Evolutionary conservation across 202 grass and related monocot species (phyloP), one percentile per base, ranked within the genome.

Genomic region (Schoenoplectus triqueter): DNA sequence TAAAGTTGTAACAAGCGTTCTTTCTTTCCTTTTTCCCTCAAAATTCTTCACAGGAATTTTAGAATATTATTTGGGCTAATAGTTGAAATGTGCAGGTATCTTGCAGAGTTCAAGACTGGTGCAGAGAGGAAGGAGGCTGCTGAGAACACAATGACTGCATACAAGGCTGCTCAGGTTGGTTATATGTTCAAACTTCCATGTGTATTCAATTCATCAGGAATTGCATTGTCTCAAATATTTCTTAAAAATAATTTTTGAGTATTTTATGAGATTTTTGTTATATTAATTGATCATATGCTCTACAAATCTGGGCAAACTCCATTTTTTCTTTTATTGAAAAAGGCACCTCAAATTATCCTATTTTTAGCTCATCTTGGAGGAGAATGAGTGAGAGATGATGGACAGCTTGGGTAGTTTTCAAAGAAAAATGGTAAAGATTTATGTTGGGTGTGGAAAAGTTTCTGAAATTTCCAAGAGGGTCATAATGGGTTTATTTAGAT

Each of bases 81-180:
- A 40, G 39, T 82, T 82, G 69, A 73, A 49, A 40, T n/a, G 17
- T 13, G 39, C 21, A 94, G 92, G 87, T 94, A 94, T 76, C 89
- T 94, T 86, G 92, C 92, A 2, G 92, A 93, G 80, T 93, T 93
- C 55, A 93, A 91, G 87, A 81, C 92, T 81, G 82, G 82, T 1
- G 65, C 77, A 1, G 92, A 93, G 89, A 89, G 92, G 73, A 93
- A 89, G 86, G 91, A 93, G 42, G 79, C 91, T 45, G 92, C 92
- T 0, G 92, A 93, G 87, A 91, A 84, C 82, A 91, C 92, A 5
- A 91, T 93, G 89, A 63, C 81, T 7, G 92, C 92, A 48, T 94
- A 94, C 67, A 94, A 94, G 83, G 78, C 87, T 14, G 92, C 92
- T 48, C 92, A 94, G 89, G 92, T 94, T 62, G 13, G 85, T 72